Percentiles rank a stretch among this genome's conserved stretches.
phyloP scores from a whole-genome alignment of 805 yeast species.

The Wickerhamiella occidentalis region DNA sequence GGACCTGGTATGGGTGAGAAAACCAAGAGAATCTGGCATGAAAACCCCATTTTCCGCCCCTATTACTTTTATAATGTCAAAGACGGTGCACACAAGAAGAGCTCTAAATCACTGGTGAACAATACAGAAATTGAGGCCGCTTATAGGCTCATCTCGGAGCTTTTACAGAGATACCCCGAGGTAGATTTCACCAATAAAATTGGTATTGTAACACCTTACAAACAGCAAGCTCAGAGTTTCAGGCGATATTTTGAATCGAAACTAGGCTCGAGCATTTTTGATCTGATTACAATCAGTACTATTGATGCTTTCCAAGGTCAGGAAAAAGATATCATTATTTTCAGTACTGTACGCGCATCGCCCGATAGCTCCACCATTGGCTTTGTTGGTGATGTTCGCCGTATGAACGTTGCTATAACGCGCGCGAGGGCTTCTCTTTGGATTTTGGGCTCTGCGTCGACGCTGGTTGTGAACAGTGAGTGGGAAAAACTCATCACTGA shows the following conservation, averaged over 20 bases:
- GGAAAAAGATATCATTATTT: constrained; percentile 84
- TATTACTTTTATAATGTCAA: constrained; percentile 64
- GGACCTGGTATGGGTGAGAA: constrained; percentile 58
- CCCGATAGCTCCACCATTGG: constrained; percentile 46
- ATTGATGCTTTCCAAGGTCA: constrained; percentile 98
- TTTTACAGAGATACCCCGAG: constrained; percentile 39
- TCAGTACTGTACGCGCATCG: constrained; percentile 92
- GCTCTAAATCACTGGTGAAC: constrained; percentile 47
- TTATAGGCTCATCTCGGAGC: constrained; percentile 45
- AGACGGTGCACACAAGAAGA: constrained; percentile 5
- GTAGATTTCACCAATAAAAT: constrained; percentile 51
- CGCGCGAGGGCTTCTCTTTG: constrained; percentile 87
- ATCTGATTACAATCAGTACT: constrained; percentile 76
- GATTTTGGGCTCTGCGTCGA: constrained; percentile 73
- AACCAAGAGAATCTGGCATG: constrained; percentile 70
- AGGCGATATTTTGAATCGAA: constrained; percentile 42
- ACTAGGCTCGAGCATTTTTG: constrained; percentile 51
- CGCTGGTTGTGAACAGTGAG: constrained; percentile 50
- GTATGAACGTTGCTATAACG: constrained; percentile 95
- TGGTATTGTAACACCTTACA: constrained; percentile 91
- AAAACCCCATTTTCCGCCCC: constrained; percentile 43
- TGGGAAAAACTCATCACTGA: constrained; percentile 63
- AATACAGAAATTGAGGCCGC: constrained; percentile 61
- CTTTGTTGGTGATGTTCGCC: constrained; percentile 76
- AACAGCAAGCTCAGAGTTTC: constrained; percentile 62